Base-by-base conservation (phyloP, 2,329 filamentous ascomycete genomes). In the Neofusicoccum parvum region DNA sequence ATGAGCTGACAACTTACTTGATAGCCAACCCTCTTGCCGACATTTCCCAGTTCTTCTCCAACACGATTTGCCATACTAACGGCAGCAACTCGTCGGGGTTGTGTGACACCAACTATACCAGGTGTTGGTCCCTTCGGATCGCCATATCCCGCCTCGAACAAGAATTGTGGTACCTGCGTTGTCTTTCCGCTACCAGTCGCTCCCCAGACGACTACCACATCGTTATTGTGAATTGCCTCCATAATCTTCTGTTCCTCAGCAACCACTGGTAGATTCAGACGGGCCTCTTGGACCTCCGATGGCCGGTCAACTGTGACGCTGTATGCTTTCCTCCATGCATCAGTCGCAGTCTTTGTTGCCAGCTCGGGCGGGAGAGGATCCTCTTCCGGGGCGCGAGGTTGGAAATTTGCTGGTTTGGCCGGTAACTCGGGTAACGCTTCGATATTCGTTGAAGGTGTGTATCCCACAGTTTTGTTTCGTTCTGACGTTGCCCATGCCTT, bases 121-220 rank as follows among this genome's bases (percentile, higher is more conserved):
- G 92, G 91, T 0, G 92, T 96, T 2, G 90, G 89, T 5, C 92
- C 92, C 27, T 87, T 83, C 0, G 88, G 83, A 34, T 90, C 89
- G 11, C 94, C 95, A 73, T 96, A 98, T 6, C 95, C 95, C 56
- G 94, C 90, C 81, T 99, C 95, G 71, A 91, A 97, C 36, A 99
- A 83, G 73, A 99, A 99, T 73, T 99, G 95, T 0, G 96, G 96
- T 9, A 99, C 87, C 77, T 99, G 95, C 0, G 95, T 99, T 0
- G 96, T 99, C 79, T 99, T 99, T 76, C 95, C 95, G 68, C 93
- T 97, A 78, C 95, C 95, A 39, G 96, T 99, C 14, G 93, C 90
- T 78, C 95, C 95, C 80, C 94, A 97, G 7, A 99, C 88, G 11
- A 99, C 90, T 1, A 97, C 91, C 3, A 92, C 88, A 62, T 94